phyloP scores from a whole-genome alignment of 257 asterid species.

The Solanum corneliomulleri region DNA sequence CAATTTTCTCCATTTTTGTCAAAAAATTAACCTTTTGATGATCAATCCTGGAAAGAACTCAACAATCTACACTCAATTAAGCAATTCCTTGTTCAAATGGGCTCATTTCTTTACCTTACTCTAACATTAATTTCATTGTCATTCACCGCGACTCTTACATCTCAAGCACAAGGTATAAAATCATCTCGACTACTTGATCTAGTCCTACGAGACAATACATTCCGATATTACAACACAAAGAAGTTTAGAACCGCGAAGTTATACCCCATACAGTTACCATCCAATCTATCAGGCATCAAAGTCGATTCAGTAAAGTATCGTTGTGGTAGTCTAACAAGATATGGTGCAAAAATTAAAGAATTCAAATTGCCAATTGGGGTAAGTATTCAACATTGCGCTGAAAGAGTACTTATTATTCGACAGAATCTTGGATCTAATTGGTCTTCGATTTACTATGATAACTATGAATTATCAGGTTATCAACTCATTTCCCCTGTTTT shows the following conservation, averaged over 20 bases:
- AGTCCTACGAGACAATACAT: slow-evolving; percentile 57
- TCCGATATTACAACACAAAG: slow-evolving; percentile 28
- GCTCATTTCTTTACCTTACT: slow-evolving; percentile 12
- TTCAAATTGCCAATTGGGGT: slow-evolving; percentile 37
- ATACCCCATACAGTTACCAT: slow-evolving; percentile 33
- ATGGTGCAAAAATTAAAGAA: slow-evolving; percentile 55
- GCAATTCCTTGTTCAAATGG: slow-evolving; percentile 29
- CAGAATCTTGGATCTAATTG: slow-evolving; percentile 61
- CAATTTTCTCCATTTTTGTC: not conserved
- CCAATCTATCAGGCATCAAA: slow-evolving; percentile 56
- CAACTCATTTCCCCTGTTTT: slow-evolving; percentile 60
- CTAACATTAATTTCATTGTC: slow-evolving; percentile 23
- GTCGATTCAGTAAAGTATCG: slow-evolving; percentile 45
- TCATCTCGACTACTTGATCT: slow-evolving; percentile 62
- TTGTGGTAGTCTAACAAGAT: slow-evolving; percentile 73
- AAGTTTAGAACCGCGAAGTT: slow-evolving; percentile 48
- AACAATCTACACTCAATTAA: not conserved
- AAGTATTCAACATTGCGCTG: slow-evolving; percentile 32
- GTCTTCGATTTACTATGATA: slow-evolving; percentile 52
- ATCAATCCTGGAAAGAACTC: slow-evolving; percentile 3
- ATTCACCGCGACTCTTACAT: slow-evolving; percentile 5
- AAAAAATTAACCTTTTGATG: not conserved
- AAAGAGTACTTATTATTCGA: slow-evolving; percentile 45
- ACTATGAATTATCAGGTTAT: slow-evolving; percentile 55
- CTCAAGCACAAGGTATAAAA: slow-evolving; percentile 37